A percentile compares a stretch with the other conserved stretches of the same genome.
Evolutionary conservation across 129 eudicot genomes (phyloP).

Genomic region (Cynara cardunculus): DNA sequence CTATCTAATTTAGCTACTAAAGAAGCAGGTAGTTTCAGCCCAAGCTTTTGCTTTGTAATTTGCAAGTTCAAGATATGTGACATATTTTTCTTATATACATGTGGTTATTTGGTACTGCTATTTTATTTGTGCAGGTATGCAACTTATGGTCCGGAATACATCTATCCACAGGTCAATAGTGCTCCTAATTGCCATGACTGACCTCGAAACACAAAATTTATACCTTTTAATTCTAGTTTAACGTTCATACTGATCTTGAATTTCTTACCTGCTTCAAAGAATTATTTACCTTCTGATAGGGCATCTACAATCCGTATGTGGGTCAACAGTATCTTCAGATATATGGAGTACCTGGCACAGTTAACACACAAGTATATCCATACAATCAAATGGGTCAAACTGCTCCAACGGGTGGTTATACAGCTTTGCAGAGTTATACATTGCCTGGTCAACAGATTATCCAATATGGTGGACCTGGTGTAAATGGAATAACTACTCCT

Average conservation of each 20-base stretch:
- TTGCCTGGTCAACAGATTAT: slow-evolving; percentile 67
- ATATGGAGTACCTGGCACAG: slow-evolving; percentile 72
- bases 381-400: slow-evolving; percentile 64
- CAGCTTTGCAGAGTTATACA: slow-evolving; percentile 62
- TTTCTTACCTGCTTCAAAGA: neutral
- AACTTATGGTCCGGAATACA: slow-evolving; percentile 66
- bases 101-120: slow-evolving; percentile 15
- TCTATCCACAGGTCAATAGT: slow-evolving; percentile 61
- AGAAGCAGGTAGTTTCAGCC: neutral
- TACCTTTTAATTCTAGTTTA: neutral
- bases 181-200: slow-evolving; percentile 3
- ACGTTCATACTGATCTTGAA: neutral
- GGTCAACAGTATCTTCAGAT: slow-evolving; percentile 78
- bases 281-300: slow-evolving; percentile 35
- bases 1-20: neutral
- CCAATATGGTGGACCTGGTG: slow-evolving; percentile 65
- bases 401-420: slow-evolving; percentile 51
- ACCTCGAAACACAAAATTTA: neutral
- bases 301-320: slow-evolving; percentile 61
- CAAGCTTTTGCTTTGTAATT: neutral
- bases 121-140: slow-evolving; percentile 50
- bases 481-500: slow-evolving; percentile 50
- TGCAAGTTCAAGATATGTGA: neutral
- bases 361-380: slow-evolving; percentile 58
- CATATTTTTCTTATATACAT: neutral